Percentiles rank a stretch among this genome's conserved stretches.
These are phyloP conservation scores for Sporothrix globosa DNA, from an alignment of 2,329 filamentous ascomycete genomes.

Conservation along the genomic window DNA sequence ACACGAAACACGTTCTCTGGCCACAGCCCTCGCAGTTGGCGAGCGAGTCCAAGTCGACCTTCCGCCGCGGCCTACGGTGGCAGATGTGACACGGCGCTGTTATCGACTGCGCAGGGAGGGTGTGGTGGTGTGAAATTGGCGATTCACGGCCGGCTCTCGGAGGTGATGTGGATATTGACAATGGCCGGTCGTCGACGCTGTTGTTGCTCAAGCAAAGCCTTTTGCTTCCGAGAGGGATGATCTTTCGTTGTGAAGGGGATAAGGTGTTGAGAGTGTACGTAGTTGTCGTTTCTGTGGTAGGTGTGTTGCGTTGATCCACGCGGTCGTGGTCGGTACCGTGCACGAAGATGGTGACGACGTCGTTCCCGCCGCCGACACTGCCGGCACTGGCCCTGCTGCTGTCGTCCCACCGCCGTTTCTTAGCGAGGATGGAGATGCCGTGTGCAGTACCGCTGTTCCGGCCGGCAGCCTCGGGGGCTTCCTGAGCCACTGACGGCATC, in stretches of 20 bases:
- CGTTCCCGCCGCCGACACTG: neutral
- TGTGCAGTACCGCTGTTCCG: neutral
- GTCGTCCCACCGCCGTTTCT: constrained; percentile 48
- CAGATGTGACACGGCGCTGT: constrained; percentile 66
- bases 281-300: neutral
- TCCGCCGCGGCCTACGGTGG: constrained; percentile 65
- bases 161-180: constrained; percentile 9
- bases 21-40: constrained; percentile 66
- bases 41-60: constrained; percentile 67
- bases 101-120: constrained; percentile 31
- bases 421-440: constrained; percentile 38
- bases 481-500: constrained; percentile 33
- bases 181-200: neutral
- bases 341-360: constrained; percentile 23
- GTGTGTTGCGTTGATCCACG: constrained; percentile 17
- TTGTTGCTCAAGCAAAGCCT: constrained; percentile 25
- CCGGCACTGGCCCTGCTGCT: constrained; percentile 18
- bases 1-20: constrained; percentile 68
- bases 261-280: neutral
- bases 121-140: constrained; percentile 25
- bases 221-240: constrained; percentile 27
- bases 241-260: constrained; percentile 22
- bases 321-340: constrained; percentile 30
- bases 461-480: constrained; percentile 2
- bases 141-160: neutral